These are phyloP conservation scores for Yamadazyma sp. DNA, from an alignment of 805 yeast species.

Conservation along the genomic window DNA sequence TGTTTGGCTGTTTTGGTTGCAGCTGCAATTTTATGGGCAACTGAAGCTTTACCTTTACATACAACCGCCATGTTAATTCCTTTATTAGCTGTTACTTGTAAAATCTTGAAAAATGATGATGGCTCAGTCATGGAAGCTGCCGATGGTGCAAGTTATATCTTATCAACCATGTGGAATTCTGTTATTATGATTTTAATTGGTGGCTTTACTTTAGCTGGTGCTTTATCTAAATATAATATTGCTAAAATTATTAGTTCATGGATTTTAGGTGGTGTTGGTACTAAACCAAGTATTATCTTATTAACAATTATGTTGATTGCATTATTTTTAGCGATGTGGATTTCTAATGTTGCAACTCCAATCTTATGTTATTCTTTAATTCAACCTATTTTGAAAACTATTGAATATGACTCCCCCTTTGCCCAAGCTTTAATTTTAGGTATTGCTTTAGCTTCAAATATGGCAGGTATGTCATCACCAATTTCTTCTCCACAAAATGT, in stretches of 20 bases:
- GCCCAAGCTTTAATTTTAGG: slow-evolving; percentile 85
- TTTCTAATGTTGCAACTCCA: slow-evolving; percentile 96
- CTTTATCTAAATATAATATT: slow-evolving; percentile 83
- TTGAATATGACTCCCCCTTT: slow-evolving; percentile 74
- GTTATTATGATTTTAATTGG: slow-evolving; percentile 87
- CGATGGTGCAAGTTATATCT: slow-evolving; percentile 74
- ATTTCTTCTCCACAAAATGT: slow-evolving; percentile 97
- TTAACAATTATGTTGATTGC: slow-evolving; percentile 85
- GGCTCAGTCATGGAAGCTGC: slow-evolving; percentile 51
- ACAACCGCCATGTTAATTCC: slow-evolving; percentile 51
- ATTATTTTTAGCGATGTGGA: slow-evolving; percentile 88
- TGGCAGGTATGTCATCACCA: slow-evolving; percentile 98
- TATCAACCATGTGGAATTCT: slow-evolving; percentile 92
- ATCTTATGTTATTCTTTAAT: slow-evolving; percentile 87
- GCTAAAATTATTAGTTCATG: slow-evolving; percentile 83
- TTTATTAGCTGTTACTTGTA: slow-evolving; percentile 43
- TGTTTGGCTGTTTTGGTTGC: slow-evolving; percentile 68
- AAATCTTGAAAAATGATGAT: slow-evolving; percentile 46
- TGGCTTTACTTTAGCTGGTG: slow-evolving; percentile 94
- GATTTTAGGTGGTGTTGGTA: slow-evolving; percentile 80
- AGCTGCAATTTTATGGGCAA: slow-evolving; percentile 49
- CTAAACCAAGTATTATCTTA: slow-evolving; percentile 74
- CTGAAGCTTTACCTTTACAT: slow-evolving; percentile 49
- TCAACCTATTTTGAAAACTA: slow-evolving; percentile 82
- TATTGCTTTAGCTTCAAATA: slow-evolving; percentile 86